phyloP scores from a whole-genome alignment of 345 rosid species.

The Bretschneidera sinensis region DNA sequence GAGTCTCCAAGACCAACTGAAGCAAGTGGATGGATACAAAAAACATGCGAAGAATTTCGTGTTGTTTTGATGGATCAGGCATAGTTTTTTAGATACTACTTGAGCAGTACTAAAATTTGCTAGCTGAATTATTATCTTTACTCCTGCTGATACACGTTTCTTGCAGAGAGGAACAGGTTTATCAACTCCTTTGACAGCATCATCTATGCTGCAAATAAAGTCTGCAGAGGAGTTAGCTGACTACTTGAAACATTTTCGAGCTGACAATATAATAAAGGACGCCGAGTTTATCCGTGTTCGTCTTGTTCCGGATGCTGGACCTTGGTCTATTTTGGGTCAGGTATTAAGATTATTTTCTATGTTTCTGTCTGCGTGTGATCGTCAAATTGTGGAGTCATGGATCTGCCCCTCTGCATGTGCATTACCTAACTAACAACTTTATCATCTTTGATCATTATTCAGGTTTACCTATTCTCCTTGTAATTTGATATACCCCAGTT shows the following conservation, averaged over 20 bases:
- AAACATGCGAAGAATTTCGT: constrained; percentile 87
- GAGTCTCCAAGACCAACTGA: constrained; percentile 87
- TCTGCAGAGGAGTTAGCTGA: constrained; percentile 59
- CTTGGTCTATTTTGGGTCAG: constrained; percentile 91
- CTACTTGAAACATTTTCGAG: constrained; percentile 69
- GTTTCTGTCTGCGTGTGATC: constrained; percentile 8
- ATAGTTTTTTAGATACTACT: constrained; percentile 17
- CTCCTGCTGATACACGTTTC: constrained; percentile 9
- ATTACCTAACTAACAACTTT: no score
- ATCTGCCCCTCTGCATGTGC: no score
- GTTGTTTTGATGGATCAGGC: constrained; percentile 92
- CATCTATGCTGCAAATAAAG: constrained; percentile 76
- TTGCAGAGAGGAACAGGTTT: constrained; percentile 96
- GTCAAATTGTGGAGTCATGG: not conserved
- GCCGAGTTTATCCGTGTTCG: constrained; percentile 75
- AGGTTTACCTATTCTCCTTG: not conserved
- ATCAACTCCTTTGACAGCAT: constrained; percentile 74
- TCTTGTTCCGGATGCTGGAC: constrained; percentile 76
- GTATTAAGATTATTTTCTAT: constrained; percentile 28
- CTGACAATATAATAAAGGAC: constrained; percentile 85
- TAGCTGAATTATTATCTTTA: constrained; percentile 4
- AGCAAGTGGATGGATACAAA: constrained; percentile 74
- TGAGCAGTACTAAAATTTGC: not conserved
- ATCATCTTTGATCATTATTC: not conserved
- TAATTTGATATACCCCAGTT: not conserved